Evolutionary conservation across 306 rosid genomes (phyloP).

Genomic region (Prunus fruticosa): DNA sequence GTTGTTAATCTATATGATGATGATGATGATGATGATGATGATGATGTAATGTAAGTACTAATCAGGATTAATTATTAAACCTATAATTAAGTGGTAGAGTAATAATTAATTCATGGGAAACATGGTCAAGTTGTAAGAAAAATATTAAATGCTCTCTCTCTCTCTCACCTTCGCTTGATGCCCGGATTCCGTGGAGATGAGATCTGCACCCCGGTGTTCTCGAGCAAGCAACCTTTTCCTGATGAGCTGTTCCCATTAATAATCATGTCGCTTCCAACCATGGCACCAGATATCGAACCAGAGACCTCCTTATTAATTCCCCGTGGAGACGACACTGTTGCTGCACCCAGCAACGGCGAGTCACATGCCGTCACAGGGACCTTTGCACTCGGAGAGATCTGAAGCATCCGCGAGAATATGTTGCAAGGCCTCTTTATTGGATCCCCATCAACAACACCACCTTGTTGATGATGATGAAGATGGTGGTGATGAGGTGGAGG

Average conservation of each 20-base stretch:
- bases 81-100: neutral
- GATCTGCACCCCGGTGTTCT: constrained; percentile 68
- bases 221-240: constrained; percentile 39
- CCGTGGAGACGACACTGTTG: constrained; percentile 20
- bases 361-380: constrained; percentile 29
- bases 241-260: constrained; percentile 37
- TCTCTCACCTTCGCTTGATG: constrained; percentile 67
- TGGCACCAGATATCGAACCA: constrained; percentile 17
- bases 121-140: constrained; percentile 5
- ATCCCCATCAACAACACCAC: constrained; percentile 2
- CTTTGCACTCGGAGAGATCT: constrained; percentile 76
- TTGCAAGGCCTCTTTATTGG: constrained; percentile 33
- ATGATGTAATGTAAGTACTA: constrained; percentile 3
- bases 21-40: neutral
- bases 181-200: constrained; percentile 80
- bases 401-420: constrained; percentile 76
- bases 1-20: neutral
- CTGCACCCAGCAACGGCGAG: constrained; percentile 22
- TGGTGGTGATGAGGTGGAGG: too few species aligned
- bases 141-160: neutral
- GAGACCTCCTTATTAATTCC: constrained; percentile 16
- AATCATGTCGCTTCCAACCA: constrained; percentile 41
- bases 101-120: constrained; percentile 13
- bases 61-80: neutral
- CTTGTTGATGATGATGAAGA: neutral